These are phyloP conservation scores for Isoetes engelmannii DNA, from an alignment of 83 land plant species.

Conservation along the genomic window DNA sequence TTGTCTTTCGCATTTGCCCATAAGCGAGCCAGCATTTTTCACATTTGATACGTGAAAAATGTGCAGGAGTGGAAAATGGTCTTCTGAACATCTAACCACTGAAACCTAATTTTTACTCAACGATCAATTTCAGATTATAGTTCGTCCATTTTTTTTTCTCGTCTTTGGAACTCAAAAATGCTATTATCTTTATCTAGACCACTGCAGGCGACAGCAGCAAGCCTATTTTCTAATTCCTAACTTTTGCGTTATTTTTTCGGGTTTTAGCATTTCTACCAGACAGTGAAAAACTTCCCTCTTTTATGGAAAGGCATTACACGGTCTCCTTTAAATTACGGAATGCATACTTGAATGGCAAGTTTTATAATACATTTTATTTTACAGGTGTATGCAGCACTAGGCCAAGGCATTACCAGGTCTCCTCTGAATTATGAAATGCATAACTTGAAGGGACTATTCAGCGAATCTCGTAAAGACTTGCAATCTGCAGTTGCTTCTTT, in stretches of 20 bases:
- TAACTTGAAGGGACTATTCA: slow-evolving; percentile 27
- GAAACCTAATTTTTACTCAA: background rate
- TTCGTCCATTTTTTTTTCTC: too few species aligned
- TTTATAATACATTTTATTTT: slow-evolving; percentile 8
- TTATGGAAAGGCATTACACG: too few species aligned
- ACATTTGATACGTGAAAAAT: too few species aligned
- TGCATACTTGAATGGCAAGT: background rate
- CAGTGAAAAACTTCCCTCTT: too few species aligned
- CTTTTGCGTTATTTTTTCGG: background rate
- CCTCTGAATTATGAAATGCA: slow-evolving; percentile 22
- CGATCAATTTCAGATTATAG: background rate
- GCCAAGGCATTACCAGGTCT: slow-evolving; percentile 18
- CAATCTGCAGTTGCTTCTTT: slow-evolving; percentile 22
- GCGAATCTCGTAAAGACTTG: slow-evolving; percentile 22
- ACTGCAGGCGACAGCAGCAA: background rate
- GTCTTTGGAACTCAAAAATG: background rate
- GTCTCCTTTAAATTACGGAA: background rate
- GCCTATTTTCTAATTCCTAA: background rate
- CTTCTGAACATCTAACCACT: background rate
- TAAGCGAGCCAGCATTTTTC: too few species aligned
- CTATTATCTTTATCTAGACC: background rate
- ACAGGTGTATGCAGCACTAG: slow-evolving; percentile 34
- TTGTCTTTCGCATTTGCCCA: too few species aligned
- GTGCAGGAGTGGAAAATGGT: background rate
- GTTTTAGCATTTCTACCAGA: background rate